A percentile compares a stretch with the other conserved stretches of the same genome.
These are phyloP conservation scores for Cryptococcus wingfieldii DNA, from an alignment of 1,284 basidiomycete species.

Conservation along the genomic window DNA sequence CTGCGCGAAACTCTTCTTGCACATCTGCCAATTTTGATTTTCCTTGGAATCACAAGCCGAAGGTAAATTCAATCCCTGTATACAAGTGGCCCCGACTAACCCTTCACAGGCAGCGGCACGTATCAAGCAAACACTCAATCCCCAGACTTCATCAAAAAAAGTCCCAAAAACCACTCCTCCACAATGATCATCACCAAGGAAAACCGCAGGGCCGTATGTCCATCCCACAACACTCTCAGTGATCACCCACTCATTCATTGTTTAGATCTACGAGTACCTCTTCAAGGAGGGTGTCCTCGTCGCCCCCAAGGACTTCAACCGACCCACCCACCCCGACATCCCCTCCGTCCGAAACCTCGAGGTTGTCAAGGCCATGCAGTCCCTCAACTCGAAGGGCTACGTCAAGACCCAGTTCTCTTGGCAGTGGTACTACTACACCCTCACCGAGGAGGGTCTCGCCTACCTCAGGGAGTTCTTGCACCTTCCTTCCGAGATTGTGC, in stretches of 20 bases:
- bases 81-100: constrained; percentile 6
- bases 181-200: constrained; percentile 47
- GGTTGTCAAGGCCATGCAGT: constrained; percentile 99
- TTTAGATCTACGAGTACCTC: constrained; percentile 87
- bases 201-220: constrained; percentile 46
- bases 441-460: constrained; percentile 91
- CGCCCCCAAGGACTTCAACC: constrained; percentile 98
- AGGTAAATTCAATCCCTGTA: constrained; percentile 8
- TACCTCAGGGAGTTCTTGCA: constrained; percentile 93
- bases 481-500: constrained; percentile 89
- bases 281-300: constrained; percentile 99
- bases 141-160: constrained; percentile 15
- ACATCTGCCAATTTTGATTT: not conserved
- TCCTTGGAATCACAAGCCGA: constrained; percentile 7
- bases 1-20: not conserved
- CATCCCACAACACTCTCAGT: not conserved
- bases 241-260: not conserved
- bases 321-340: constrained; percentile 94
- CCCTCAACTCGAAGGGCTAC: constrained; percentile 88
- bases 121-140: constrained; percentile 23
- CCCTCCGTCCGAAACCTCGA: constrained; percentile 89
- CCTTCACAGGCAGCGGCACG: constrained; percentile 24
- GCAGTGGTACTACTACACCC: constrained; percentile 92
- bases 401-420: constrained; percentile 98
- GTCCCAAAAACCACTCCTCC: constrained; percentile 9